Evolutionary conservation across 495 filamentous ascomycete genomes (phyloP), one percentile per base, ranked within the genome.

Genomic region (Aspergillus asperescens): DNA sequence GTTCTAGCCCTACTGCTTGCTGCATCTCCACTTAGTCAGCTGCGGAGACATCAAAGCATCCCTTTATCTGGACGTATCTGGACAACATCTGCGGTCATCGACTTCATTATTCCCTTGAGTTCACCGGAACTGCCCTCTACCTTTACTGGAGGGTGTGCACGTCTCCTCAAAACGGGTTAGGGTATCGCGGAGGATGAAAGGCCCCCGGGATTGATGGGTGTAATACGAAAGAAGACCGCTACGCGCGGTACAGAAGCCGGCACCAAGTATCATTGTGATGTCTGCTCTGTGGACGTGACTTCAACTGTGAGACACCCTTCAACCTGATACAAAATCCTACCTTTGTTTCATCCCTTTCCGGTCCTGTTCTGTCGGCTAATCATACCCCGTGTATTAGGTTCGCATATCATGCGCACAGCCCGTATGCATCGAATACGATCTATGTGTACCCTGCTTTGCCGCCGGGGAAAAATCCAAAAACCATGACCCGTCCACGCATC

Each of bases 211-310:
- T 42, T 63, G 64, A 97, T 97, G 92, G 92, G 91, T 63, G 87
- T 96, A 65, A 95, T 96, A 71, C 85, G 90, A 65, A 96, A 95
- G 79, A 96, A 96, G 74, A 91, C 89, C 51, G 88, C 88, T 56
- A 80, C 86, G 52, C 81, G 89, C 62, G 89, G 89, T 38, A 91
- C 86, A 9, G 92, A 96, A 62, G 90, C 91, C 18, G 92, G 92
- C 52, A 86, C 92, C 39, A 94, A 95, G 64, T 96, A 90, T 61
- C 87, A 95, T 48, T 97, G 92, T 75, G 92, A 99, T 69, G 83
- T 95, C 58, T 99, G 93, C 65, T 93, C 88, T 34, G 84, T 85
- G 52, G 93, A 99, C 65, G 95, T 97, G 56, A 96, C 91, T 9
- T 91, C 90, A 18, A 96, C 91, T 37, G 91, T 95, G 81, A 70